Base-by-base conservation (phyloP, 1,284 basidiomycete genomes). In the Garcileccinum viscosum region DNA sequence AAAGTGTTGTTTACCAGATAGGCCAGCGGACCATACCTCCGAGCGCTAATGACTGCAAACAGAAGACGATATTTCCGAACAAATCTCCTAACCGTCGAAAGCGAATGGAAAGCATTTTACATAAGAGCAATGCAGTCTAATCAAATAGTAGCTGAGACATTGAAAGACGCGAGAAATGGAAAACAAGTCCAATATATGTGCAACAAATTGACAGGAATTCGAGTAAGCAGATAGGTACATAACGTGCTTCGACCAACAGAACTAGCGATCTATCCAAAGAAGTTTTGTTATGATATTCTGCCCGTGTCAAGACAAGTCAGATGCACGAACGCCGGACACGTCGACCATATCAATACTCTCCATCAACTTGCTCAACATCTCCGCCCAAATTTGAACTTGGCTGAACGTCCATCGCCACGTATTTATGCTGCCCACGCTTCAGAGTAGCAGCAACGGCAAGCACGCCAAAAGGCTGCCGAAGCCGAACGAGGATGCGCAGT, bases 251-350 rank as follows among this genome's bases (percentile, higher is more conserved):
- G 35, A 38, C 27, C 15, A 17, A 40, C 40, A 24, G 30, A 64
- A 50, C 27, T 4, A 37, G 15, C 35, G 27, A 4, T 64, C 35
- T 53, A 64, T 42, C 12, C 4, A 33, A 37, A 56, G 50, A 6
- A 35, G 22, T 11, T n/a, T 14, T 47, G 50, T 38, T 6, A 33
- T n/a, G 38, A 35, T 35, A 24, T 24, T 27, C 47, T 14, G 24
- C 27, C 15, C 24, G 15, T 27, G n/a, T 27, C n/a, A 12, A 40
- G 12, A 33, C 1, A 12, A 60, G n/a, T 64, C 32, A 63, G 14
- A 60, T 27, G 9, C 66, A 60, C 14, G 56, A n/a, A 59, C 44
- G 69, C 40, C 74, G 75, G 6, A 67, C 65, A 44, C n/a, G n/a
- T n/a, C n/a, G n/a, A n/a, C n/a, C n/a, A n/a, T n/a, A n/a, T n/a